Base-by-base conservation (phyloP, 768 basidiomycete species). In the Kwoniella shandongensis region DNA sequence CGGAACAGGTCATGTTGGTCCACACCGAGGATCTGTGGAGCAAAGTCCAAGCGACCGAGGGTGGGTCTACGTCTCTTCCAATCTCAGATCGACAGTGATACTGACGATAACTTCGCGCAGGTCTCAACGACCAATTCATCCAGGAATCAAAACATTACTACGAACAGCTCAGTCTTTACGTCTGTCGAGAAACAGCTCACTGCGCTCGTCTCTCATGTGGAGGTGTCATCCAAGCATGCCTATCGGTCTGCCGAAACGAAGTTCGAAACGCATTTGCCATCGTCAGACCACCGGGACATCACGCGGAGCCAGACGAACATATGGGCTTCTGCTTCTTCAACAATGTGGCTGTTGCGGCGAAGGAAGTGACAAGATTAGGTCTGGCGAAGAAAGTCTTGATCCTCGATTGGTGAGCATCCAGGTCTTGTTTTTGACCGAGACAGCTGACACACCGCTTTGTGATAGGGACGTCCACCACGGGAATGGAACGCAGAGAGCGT, bases 241-340 rank as follows among this genome's bases (percentile, higher is more conserved):
- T 91, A 12, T 85, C 89, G 3, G 92, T 98, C 42, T 92, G 90
- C 29, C 84, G 84, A 32, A 82, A 86, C 13, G 82, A 86, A 63
- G 80, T 97, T 36, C 82, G 87, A 68, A 97, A 93, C 75, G 82
- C 88, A 0, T 88, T 99, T 73, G 96, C 96, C 1, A 90, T 98
- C 60, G 93, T 98, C 32, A 84, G 96, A 51, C 96, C 96, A 12
- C 96, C 96, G 0, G 96, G 96, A 0, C 96, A 99, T 74, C 96
- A 99, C 70, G 93, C 96, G 5, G 96, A 99, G 73, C 96, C 96
- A 4, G 90, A 96, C 63, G 88, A 93, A 72, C 89, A 91, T 62
- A 97, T 98, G 93, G 96, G 96, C 1, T 99, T 99, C 76, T 98
- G 96, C 77, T 96, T 99, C 80, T 96, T 92, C 80, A 99, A 99